These are phyloP conservation scores for Hyphodiscus hymeniophilus DNA, from an alignment of 495 filamentous ascomycete genomes.

Conservation along the genomic window DNA sequence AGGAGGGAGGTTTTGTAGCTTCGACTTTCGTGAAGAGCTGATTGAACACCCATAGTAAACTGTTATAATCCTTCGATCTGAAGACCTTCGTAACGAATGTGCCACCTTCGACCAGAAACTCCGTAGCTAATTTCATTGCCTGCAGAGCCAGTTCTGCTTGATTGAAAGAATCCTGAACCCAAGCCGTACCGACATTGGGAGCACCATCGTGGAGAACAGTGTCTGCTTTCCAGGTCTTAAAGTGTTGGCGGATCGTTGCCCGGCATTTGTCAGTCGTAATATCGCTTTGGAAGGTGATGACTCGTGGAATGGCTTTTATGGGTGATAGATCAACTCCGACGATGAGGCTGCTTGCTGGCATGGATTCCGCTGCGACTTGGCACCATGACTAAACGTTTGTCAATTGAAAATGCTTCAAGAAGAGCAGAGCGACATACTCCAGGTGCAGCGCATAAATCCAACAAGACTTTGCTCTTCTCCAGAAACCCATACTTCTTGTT, in stretches of 20 bases:
- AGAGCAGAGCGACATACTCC: slow-evolving; percentile 49
- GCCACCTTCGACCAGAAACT: slow-evolving; percentile 84
- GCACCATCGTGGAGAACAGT: slow-evolving; percentile 97
- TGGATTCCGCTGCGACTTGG: slow-evolving; percentile 93
- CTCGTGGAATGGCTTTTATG: slow-evolving; percentile 90
- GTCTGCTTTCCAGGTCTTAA: slow-evolving; percentile 98
- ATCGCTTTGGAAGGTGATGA: slow-evolving; percentile 93
- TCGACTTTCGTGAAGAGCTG: slow-evolving; percentile 92
- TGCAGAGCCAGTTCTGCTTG: slow-evolving; percentile 93
- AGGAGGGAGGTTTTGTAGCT: slow-evolving; percentile 94
- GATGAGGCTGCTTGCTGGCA: slow-evolving; percentile 85
- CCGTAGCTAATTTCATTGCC: slow-evolving; percentile 85
- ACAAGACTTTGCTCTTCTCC: slow-evolving; percentile 87
- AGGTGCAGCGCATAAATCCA: slow-evolving; percentile 96
- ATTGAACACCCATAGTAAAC: slow-evolving; percentile 94
- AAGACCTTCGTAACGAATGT: slow-evolving; percentile 98
- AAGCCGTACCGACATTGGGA: slow-evolving; percentile 94
- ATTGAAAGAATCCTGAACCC: slow-evolving; percentile 97
- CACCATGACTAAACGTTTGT: slow-evolving; percentile 69
- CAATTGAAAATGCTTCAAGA: slow-evolving; percentile 18
- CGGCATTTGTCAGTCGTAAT: slow-evolving; percentile 97
- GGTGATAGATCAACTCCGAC: slow-evolving; percentile 91
- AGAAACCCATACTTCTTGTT: slow-evolving; percentile 99
- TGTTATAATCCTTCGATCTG: slow-evolving; percentile 94
- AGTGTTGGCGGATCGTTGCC: slow-evolving; percentile 78